Evolutionary conservation across 345 rosid genomes (phyloP).

Genomic region (Durio zibethinus): DNA sequence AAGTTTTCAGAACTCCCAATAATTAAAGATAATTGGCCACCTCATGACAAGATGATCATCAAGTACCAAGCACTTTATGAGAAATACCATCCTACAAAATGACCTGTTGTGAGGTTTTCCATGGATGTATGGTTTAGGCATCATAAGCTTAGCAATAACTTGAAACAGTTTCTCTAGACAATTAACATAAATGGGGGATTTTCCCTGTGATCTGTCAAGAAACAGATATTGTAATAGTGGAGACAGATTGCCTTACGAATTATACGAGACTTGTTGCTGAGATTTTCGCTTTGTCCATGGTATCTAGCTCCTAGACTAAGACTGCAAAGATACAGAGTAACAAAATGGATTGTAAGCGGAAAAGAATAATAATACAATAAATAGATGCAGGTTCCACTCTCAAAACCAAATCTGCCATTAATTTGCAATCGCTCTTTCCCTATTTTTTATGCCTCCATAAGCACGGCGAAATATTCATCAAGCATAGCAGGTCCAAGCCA

Average conservation of each 20-base stretch:
- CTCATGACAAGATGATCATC: constrained; percentile 30
- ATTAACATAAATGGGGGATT: not conserved
- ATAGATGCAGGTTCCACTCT: not conserved
- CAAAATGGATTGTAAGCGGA: not conserved
- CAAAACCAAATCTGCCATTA: not conserved
- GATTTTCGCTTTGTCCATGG: not conserved
- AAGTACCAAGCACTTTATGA: constrained; percentile 24
- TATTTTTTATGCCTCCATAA: not conserved
- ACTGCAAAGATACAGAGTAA: not conserved
- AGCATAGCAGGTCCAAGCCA: not conserved
- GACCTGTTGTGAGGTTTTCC: not conserved
- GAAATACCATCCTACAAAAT: not conserved
- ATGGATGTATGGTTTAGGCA: not conserved
- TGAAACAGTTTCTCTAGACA: not conserved
- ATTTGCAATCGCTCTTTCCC: not conserved
- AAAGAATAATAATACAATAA: not conserved
- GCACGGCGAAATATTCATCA: not conserved
- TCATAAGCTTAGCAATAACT: not conserved
- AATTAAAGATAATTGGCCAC: constrained; percentile 34
- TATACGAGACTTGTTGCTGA: not conserved
- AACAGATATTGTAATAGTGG: not conserved
- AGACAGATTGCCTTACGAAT: not conserved
- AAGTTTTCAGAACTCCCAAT: constrained; percentile 21
- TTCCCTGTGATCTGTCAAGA: not conserved
- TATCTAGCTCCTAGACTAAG: not conserved